phyloP scores from a whole-genome alignment of 2,329 filamentous ascomycete species.

The Talaromyces sp. region DNA sequence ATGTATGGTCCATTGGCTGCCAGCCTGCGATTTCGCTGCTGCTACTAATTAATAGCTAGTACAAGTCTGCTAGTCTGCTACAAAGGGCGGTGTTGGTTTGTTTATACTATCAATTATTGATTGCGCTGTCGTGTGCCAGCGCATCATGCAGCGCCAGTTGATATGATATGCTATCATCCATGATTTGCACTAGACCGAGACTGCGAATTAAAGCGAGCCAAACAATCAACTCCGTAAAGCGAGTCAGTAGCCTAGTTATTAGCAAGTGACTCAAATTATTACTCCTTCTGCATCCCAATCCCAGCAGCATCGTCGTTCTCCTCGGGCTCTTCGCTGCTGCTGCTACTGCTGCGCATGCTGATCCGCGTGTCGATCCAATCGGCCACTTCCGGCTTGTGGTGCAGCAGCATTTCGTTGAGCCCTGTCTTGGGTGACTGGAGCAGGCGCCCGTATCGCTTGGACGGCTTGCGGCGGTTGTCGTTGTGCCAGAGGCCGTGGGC shows the following conservation, averaged over 20 bases:
- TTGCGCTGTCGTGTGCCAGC: not conserved
- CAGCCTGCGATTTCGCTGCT: not conserved
- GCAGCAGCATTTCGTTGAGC: slow-evolving; percentile 52
- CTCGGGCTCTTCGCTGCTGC: slow-evolving; percentile 20
- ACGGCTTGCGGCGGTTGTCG: slow-evolving; percentile 50
- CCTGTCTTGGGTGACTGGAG: slow-evolving; percentile 39
- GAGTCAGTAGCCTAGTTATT: not conserved
- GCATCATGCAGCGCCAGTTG: not conserved
- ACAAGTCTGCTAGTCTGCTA: too few relatives aligned
- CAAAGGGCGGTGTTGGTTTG: not conserved
- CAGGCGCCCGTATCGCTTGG: slow-evolving; percentile 53
- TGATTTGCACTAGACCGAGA: not conserved
- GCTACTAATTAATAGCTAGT: too few relatives aligned
- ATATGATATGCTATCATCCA: not conserved
- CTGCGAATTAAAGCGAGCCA: not conserved
- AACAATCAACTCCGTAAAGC: not conserved
- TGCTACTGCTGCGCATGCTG: slow-evolving; percentile 15
- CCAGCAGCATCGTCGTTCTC: slow-evolving; percentile 9
- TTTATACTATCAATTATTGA: not conserved
- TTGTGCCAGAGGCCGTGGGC: slow-evolving; percentile 72
- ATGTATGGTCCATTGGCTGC: not conserved
- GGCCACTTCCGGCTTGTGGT: slow-evolving; percentile 47
- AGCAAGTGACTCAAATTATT: not conserved
- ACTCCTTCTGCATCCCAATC: not conserved
- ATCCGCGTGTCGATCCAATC: slow-evolving; percentile 39